Conservation (phyloP, 2,329 filamentous ascomycete species). For the Fusarium neocosmosporiellum region DNA sequence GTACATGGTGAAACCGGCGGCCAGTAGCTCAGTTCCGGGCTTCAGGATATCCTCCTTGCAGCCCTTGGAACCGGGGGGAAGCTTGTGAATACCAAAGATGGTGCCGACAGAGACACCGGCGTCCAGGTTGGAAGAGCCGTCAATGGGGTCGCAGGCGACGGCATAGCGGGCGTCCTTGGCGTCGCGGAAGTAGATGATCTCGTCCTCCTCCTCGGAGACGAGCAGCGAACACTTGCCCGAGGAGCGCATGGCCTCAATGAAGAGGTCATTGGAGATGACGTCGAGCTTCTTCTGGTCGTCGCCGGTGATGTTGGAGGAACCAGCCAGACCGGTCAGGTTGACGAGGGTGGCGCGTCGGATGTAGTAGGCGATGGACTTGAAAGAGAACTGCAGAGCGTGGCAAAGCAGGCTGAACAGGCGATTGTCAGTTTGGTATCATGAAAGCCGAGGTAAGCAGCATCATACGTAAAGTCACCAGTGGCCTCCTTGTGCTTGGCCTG, state of each 20-base stretch:
- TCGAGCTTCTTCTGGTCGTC: constrained; percentile 99
- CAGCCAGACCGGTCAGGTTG: constrained; percentile 94
- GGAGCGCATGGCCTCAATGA: constrained; percentile 93
- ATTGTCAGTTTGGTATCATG: constrained; percentile 26
- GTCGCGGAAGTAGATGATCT: constrained; percentile 87
- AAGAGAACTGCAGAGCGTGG: constrained; percentile 98
- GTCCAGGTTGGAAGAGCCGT: constrained; percentile 97
- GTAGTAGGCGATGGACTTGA: constrained; percentile 99
- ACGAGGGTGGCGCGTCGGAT: constrained; percentile 95
- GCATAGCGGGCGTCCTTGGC: constrained; percentile 85
- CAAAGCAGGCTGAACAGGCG: constrained; percentile 77
- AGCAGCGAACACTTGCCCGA: constrained; percentile 90
- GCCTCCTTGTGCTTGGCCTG: constrained; percentile 93
- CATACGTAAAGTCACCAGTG: constrained; percentile 96
- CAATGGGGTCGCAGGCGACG: constrained; percentile 97
- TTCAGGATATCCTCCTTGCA: constrained; percentile 87
- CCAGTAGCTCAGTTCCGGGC: constrained; percentile 90
- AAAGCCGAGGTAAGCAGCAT: constrained; percentile 11
- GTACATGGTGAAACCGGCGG: constrained; percentile 99
- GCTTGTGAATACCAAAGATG: constrained; percentile 94
- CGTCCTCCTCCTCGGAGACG: constrained; percentile 98
- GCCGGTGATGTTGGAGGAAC: constrained; percentile 93
- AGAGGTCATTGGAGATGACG: constrained; percentile 98
- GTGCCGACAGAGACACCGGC: constrained; percentile 98
- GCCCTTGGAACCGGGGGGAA: constrained; percentile 79